These are phyloP conservation scores for Chalciporus sp. DNA, from an alignment of 1,284 basidiomycete species.

Conservation along the genomic window DNA sequence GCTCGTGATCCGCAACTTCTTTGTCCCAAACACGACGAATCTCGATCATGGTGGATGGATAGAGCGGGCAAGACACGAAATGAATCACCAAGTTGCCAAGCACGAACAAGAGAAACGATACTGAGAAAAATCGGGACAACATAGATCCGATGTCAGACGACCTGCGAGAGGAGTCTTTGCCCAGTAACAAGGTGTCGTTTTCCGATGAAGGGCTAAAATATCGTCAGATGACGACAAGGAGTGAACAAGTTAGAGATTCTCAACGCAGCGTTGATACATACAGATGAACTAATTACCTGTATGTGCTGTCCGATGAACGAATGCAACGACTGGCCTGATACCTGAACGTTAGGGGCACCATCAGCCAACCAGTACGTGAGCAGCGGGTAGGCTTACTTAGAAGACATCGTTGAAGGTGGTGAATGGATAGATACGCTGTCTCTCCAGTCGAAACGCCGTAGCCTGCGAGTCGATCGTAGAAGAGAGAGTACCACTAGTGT, in stretches of 20 bases:
- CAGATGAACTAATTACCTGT: too few relatives aligned
- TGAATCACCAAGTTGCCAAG: conserved; percentile 2
- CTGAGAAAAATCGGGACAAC: neutral
- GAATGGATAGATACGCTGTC: too few relatives aligned
- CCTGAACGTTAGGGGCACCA: too few relatives aligned
- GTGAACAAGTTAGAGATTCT: neutral
- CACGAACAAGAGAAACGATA: neutral
- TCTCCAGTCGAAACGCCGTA: too few relatives aligned
- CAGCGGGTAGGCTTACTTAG: too few relatives aligned
- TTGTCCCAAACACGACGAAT: conserved; percentile 18
- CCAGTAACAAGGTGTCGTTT: neutral
- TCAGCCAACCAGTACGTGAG: too few relatives aligned
- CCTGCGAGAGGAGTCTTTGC: neutral
- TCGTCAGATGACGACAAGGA: neutral
- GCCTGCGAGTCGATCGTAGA: too few relatives aligned
- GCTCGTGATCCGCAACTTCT: neutral
- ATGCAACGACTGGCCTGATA: too few relatives aligned
- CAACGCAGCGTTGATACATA: too few relatives aligned
- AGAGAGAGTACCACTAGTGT: too few relatives aligned
- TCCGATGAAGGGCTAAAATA: neutral
- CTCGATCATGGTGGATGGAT: conserved; percentile 7
- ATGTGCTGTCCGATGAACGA: too few relatives aligned
- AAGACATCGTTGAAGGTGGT: too few relatives aligned
- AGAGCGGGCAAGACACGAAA: conserved; percentile 14
- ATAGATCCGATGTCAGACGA: neutral